phyloP scores from a whole-genome alignment of 257 asterid species.

The Verbena officinalis region DNA sequence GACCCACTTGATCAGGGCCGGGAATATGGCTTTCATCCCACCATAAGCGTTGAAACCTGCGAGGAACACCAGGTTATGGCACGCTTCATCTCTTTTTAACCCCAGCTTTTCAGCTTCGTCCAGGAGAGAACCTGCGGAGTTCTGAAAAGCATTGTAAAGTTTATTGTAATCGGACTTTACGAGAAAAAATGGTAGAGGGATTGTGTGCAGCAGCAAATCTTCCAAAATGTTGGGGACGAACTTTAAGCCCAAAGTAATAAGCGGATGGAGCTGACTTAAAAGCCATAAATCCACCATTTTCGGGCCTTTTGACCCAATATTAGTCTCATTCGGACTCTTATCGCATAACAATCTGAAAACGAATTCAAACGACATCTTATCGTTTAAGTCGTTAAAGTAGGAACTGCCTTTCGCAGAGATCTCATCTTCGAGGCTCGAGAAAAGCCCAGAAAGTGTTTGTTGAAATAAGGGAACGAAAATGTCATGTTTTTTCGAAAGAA shows the following conservation, averaged over 20 bases:
- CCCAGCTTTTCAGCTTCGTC: slow-evolving; percentile 59
- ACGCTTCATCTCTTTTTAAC: slow-evolving; percentile 69
- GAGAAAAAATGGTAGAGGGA: slow-evolving; percentile 44
- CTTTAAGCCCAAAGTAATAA: slow-evolving; percentile 45
- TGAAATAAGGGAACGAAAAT: slow-evolving; percentile 52
- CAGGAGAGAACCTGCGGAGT: slow-evolving; percentile 36
- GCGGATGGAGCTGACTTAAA: slow-evolving; percentile 58
- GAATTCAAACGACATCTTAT: slow-evolving; percentile 59
- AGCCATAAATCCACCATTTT: slow-evolving; percentile 58
- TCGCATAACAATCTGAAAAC: slow-evolving; percentile 64
- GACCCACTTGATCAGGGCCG: slow-evolving; percentile 63
- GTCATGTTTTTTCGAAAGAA: slow-evolving; percentile 40
- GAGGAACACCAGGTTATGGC: slow-evolving; percentile 71
- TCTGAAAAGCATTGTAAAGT: slow-evolving; percentile 48
- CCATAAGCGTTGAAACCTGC: slow-evolving; percentile 94
- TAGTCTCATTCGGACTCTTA: slow-evolving; percentile 37
- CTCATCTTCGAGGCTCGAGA: slow-evolving; percentile 53
- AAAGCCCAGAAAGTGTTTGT: slow-evolving; percentile 36
- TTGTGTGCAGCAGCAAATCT: slow-evolving; percentile 56
- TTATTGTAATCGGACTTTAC: slow-evolving; percentile 52
- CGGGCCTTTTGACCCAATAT: slow-evolving; percentile 51
- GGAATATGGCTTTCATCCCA: slow-evolving; percentile 71
- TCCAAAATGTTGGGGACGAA: slow-evolving; percentile 56
- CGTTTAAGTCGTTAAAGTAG: slow-evolving; percentile 48
- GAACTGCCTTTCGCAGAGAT: slow-evolving; percentile 42